Evolutionary conservation across 805 yeast species (phyloP).

Genomic region (Starmerella stigmatis): DNA sequence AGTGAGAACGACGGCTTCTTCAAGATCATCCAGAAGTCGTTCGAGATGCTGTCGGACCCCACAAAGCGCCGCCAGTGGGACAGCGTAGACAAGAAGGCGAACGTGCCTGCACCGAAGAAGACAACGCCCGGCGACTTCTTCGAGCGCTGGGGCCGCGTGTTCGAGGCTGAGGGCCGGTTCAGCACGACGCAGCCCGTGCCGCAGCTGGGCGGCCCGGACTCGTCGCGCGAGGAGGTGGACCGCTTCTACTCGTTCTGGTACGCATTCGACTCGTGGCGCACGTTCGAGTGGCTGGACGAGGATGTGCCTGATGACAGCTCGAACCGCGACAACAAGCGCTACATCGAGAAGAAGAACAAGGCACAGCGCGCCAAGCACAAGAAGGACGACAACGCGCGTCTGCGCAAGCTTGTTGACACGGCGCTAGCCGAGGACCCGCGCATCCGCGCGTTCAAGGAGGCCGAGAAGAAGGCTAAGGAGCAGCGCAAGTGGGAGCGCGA

Average conservation of each 20-base stretch:
- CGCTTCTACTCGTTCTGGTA: conserved; percentile 85
- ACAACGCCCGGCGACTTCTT: conserved; percentile 66
- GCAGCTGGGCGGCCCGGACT: conserved; percentile 52
- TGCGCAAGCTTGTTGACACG: conserved; percentile 75
- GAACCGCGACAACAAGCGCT: conserved; percentile 98
- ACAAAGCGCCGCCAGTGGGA: conserved; percentile 85
- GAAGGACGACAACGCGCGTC: conserved; percentile 90
- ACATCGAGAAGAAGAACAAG: conserved; percentile 93
- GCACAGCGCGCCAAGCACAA: conserved; percentile 95
- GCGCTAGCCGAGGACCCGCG: conserved; percentile 90
- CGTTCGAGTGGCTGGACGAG: conserved; percentile 95
- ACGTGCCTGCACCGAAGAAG: conserved; percentile 66
- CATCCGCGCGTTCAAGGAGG: conserved; percentile 84
- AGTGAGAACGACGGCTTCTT: conserved; percentile 90
- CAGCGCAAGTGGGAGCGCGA: conserved; percentile 94
- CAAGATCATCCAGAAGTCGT: conserved; percentile 95
- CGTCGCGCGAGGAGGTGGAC: conserved; percentile 73
- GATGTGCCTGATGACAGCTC: conserved; percentile 99
- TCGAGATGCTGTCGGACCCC: conserved; percentile 79
- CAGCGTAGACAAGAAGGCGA: conserved; percentile 84
- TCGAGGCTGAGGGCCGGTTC: conserved; percentile 82
- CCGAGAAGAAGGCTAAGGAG: conserved; percentile 89
- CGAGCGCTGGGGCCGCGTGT: conserved; percentile 87
- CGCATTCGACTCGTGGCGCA: conserved; percentile 94
- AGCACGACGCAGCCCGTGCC: conserved; percentile 89